Conservation (phyloP, 768 basidiomycete genomes). For the Serendipita sp. region DNA sequence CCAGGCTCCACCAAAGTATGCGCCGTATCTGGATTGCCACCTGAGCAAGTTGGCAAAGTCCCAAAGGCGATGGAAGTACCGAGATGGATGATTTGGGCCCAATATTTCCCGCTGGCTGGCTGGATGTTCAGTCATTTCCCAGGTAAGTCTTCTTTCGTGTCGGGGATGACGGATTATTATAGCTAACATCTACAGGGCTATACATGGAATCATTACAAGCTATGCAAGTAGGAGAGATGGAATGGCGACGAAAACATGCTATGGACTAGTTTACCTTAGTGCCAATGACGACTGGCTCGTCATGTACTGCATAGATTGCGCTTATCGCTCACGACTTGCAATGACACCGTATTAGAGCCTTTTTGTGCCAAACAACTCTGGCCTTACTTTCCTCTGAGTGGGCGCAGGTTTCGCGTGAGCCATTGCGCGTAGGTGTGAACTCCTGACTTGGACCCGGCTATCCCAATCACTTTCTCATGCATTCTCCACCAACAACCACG, state of each 20-base stretch:
- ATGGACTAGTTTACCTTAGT: neutral
- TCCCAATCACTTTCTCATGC: neutral
- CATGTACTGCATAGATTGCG: neutral
- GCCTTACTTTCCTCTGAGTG: too few species aligned
- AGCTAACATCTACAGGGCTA: neutral
- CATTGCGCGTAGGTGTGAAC: neutral
- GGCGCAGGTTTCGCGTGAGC: neutral
- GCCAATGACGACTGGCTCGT: neutral
- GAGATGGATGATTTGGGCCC: neutral
- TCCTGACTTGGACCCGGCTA: neutral
- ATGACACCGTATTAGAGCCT: neutral
- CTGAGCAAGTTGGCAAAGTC: neutral
- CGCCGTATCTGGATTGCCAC: neutral
- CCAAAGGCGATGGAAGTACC: neutral
- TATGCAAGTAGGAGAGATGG: neutral
- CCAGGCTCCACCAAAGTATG: too few species aligned
- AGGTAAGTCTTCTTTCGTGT: neutral
- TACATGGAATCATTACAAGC: neutral
- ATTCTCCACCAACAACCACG: neutral
- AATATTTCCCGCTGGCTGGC: neutral
- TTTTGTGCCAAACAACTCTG: too few species aligned
- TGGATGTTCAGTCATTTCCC: constrained; percentile 6
- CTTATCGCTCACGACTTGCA: neutral
- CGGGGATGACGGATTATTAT: neutral
- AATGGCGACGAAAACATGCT: neutral